Conservation (phyloP, 768 basidiomycete genomes). For the Phaeotremella fagi region DNA sequence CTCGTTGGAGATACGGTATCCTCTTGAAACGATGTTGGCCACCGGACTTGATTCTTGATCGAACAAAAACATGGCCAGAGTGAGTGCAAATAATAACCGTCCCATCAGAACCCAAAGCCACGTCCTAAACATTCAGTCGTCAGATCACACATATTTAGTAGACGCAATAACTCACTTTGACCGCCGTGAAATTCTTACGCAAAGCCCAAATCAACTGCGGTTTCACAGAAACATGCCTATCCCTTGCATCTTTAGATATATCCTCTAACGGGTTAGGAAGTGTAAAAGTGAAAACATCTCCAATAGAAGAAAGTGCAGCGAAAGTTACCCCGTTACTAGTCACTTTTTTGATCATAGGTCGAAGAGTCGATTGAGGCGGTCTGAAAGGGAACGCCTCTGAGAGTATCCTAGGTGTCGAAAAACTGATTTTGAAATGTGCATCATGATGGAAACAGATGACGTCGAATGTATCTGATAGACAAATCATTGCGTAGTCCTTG, state of each 20-base stretch:
- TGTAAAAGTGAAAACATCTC: conserved; percentile 85
- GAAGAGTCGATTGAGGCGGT: conserved; percentile 69
- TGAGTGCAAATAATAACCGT: conserved; percentile 86
- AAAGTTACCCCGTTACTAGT: conserved; percentile 72
- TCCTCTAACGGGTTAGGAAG: conserved; percentile 48
- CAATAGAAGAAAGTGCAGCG: conserved; percentile 74
- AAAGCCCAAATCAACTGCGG: conserved; percentile 90
- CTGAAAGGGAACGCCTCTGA: conserved; percentile 70
- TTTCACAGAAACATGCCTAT: conserved; percentile 54
- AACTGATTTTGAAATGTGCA: conserved; percentile 68
- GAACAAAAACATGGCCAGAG: conserved; percentile 88
- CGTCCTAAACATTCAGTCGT: conserved; percentile 57
- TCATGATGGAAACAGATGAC: conserved; percentile 81
- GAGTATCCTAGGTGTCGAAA: conserved; percentile 72
- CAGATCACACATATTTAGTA: background rate
- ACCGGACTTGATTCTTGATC: conserved; percentile 57
- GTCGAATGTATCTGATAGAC: conserved; percentile 70
- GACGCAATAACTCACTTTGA: conserved; percentile 58
- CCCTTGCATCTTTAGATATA: conserved; percentile 45
- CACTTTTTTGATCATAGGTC: conserved; percentile 71
- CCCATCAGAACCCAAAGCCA: conserved; percentile 81
- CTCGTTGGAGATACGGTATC: conserved; percentile 77
- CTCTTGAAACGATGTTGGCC: conserved; percentile 65
- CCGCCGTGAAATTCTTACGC: conserved; percentile 77
- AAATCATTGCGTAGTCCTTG: conserved; percentile 77